Evolutionary conservation across 1,139 yeast species (phyloP).

Genomic region (Lodderomyces metapsilosis): DNA sequence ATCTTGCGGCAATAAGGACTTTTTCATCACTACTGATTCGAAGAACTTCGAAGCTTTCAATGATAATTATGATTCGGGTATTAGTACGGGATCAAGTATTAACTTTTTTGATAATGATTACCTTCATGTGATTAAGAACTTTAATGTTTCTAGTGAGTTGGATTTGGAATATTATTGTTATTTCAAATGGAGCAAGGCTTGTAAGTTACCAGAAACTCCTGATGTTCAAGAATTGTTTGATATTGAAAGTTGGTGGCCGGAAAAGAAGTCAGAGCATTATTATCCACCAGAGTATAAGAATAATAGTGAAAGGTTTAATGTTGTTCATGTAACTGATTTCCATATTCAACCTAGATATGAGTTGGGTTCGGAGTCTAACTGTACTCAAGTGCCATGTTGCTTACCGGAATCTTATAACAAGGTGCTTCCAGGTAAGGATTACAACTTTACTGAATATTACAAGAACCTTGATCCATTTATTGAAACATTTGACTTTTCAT

Average conservation of each 20-base stretch:
- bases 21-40: slow-evolving; percentile 38
- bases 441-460: slow-evolving; percentile 33
- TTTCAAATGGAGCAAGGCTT: slow-evolving; percentile 23
- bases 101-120: slow-evolving; percentile 42
- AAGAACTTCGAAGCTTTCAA: slow-evolving; percentile 18
- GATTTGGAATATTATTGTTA: slow-evolving; percentile 36
- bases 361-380: slow-evolving; percentile 61
- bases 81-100: slow-evolving; percentile 23
- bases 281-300: slow-evolving; percentile 25
- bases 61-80: slow-evolving; percentile 23
- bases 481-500: slow-evolving; percentile 20
- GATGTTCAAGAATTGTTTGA: slow-evolving; percentile 25
- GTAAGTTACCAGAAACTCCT: slow-evolving; percentile 29
- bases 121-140: slow-evolving; percentile 32
- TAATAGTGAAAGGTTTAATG: slow-evolving; percentile 46
- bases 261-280: slow-evolving; percentile 23
- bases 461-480: slow-evolving; percentile 20
- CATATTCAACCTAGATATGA: slow-evolving; percentile 59
- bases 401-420: slow-evolving; percentile 35
- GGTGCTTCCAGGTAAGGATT: slow-evolving; percentile 24
- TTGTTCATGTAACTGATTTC: slow-evolving; percentile 63
- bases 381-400: slow-evolving; percentile 53
- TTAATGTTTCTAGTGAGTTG: slow-evolving; percentile 36
- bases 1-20: slow-evolving; percentile 33
- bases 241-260: slow-evolving; percentile 33